Conservation (phyloP, 2,329 filamentous ascomycete species). For the Alternaria atra region DNA sequence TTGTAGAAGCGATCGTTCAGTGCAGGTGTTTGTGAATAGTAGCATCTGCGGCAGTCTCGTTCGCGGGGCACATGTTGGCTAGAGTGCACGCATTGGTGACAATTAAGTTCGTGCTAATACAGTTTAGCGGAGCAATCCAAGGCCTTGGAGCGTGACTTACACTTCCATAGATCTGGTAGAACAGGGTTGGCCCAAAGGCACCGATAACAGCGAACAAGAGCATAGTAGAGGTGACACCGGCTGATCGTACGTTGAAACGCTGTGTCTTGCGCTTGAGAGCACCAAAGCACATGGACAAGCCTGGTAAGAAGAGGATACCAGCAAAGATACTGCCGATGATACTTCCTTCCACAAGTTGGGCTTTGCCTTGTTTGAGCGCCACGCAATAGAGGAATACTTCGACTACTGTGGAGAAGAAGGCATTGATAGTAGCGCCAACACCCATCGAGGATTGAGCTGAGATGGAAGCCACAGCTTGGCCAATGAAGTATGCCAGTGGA, state of each 20-base stretch:
- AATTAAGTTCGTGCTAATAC: slow-evolving; percentile 84
- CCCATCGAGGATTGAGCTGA: slow-evolving; percentile 99
- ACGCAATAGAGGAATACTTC: slow-evolving; percentile 98
- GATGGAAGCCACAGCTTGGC: slow-evolving; percentile 96
- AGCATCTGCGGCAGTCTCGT: slow-evolving; percentile 89
- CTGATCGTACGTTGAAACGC: slow-evolving; percentile 95
- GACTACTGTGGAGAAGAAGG: slow-evolving; percentile 96
- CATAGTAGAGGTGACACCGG: slow-evolving; percentile 98
- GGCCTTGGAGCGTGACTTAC: slow-evolving; percentile 48
- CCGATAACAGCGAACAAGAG: slow-evolving; percentile 94
- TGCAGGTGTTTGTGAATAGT: slow-evolving; percentile 87
- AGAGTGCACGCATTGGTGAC: slow-evolving; percentile 67
- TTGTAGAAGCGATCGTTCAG: slow-evolving; percentile 88
- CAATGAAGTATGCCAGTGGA: slow-evolving; percentile 96
- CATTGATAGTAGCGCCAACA: slow-evolving; percentile 94
- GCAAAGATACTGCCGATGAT: slow-evolving; percentile 98
- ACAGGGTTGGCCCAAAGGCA: slow-evolving; percentile 92
- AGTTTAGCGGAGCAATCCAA: slow-evolving; percentile 45
- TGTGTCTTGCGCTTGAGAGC: slow-evolving; percentile 98
- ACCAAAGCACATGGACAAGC: slow-evolving; percentile 97
- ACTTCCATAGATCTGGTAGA: slow-evolving; percentile 98
- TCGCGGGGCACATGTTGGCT: slow-evolving; percentile 59
- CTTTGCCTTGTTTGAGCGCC: slow-evolving; percentile 90
- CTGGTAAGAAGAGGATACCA: slow-evolving; percentile 91
- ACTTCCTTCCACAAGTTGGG: slow-evolving; percentile 91